Evolutionary conservation across 768 basidiomycete genomes (phyloP), one percentile per base, ranked within the genome.

Genomic region (Lepiota venenata): DNA sequence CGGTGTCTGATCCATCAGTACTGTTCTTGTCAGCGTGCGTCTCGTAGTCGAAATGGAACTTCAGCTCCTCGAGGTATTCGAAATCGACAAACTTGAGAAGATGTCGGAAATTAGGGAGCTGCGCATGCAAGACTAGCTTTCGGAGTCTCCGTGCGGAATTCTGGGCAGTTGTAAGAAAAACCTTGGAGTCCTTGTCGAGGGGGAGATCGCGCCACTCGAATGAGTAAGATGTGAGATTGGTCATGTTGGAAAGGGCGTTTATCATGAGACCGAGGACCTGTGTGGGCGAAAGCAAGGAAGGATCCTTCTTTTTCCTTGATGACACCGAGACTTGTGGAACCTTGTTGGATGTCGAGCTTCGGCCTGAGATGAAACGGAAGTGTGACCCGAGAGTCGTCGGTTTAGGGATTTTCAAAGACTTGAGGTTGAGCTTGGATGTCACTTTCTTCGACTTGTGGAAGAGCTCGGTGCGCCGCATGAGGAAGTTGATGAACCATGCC

Each of bases 401-500:
- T 5, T 25, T 25, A 25, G 25, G 5, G 25, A 25, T 25, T 25
- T 25, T 25, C 25, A 25, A 25, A 25, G 25, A 25, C 25, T 25
- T 25, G 25, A 25, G 25, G 25, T 5, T 25, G 25, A 25, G 25
- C 25, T 25, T 25, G 25, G 25, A 25, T 2, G 25, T 2, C 25
- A 25, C 25, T 21, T 43, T 43, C 42, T 20, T 43, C 42, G 21
- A 43, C 18, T 4, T 6, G 18, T 21, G 21, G 18, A 43, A 43
- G 8, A 43, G 18, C 18, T 43, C 25, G 25, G 25, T 52, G 10
- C 51, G 29, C 41, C 63, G 61, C 15, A 66, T 55, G 21, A 73
- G 66, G 52, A 66, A 67, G 21, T 72, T 66, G 44, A 76, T 63
- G 57, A 75, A 75, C 72, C 75, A 75, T 10, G 71, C 71, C 1